phyloP scores from a whole-genome alignment of 148 eudicot species.

The Limonium bicolor region DNA sequence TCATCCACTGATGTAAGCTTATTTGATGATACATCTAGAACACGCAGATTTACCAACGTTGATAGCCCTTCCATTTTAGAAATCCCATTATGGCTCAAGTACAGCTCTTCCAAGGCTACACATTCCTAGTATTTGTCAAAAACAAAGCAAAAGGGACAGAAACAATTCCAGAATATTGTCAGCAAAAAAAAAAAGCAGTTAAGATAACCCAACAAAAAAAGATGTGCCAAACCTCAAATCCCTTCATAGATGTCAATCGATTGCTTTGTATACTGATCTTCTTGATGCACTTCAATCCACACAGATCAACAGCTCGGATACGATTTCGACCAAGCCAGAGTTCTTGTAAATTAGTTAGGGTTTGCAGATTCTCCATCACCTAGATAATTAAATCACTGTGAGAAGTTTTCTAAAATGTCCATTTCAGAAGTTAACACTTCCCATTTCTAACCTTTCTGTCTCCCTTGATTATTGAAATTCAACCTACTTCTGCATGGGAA shows the following conservation, averaged over 20 bases:
- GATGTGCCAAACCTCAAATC: conserved; percentile 53
- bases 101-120: conserved; percentile 76
- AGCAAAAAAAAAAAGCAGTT: background rate
- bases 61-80: conserved; percentile 83
- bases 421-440: background rate
- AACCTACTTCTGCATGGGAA: too few species aligned
- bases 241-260: conserved; percentile 70
- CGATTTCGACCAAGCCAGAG: conserved; percentile 98
- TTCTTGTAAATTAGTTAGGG: conserved; percentile 57
- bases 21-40: conserved; percentile 82
- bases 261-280: conserved; percentile 96
- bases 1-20: conserved; percentile 66
- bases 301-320: conserved; percentile 57
- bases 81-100: conserved; percentile 95
- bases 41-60: conserved; percentile 59
- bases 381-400: conserved; percentile 3
- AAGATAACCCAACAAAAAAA: background rate
- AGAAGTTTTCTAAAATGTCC: too few species aligned
- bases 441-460: too few species aligned
- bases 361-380: conserved; percentile 84
- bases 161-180: background rate
- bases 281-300: conserved; percentile 82
- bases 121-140: conserved; percentile 45
- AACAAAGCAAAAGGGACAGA: background rate
- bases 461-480: too few species aligned